phyloP scores from a whole-genome alignment of 768 basidiomycete species.

The Lactifluus volemus region DNA sequence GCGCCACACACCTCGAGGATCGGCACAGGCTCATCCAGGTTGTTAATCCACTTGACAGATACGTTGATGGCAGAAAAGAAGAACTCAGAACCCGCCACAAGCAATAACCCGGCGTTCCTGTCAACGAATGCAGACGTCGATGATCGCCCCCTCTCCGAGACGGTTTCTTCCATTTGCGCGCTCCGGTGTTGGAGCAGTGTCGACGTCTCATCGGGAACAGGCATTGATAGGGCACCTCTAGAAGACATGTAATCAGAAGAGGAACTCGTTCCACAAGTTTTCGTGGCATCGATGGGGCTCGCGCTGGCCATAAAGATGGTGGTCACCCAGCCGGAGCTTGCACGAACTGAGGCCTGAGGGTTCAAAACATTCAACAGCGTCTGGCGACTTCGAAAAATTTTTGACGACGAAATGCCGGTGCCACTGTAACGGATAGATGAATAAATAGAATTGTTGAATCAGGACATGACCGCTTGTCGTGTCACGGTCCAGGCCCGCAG shows the following conservation, averaged over 20 bases:
- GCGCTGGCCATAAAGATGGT: not conserved
- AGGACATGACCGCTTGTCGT: too few relatives aligned
- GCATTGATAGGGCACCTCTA: not conserved
- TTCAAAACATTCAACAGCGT: too few relatives aligned
- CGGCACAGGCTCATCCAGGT: conserved; percentile 48
- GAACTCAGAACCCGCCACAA: conserved; percentile 48
- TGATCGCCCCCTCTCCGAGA: not conserved
- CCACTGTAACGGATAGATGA: too few relatives aligned
- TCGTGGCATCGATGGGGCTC: conserved; percentile 26
- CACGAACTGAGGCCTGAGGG: too few relatives aligned
- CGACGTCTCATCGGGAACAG: not conserved
- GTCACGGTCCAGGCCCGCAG: too few relatives aligned
- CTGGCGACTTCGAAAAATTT: too few relatives aligned
- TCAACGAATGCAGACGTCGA: conserved; percentile 8
- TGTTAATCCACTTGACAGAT: conserved; percentile 53
- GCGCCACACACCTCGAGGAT: conserved; percentile 40
- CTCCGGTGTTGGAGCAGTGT: not conserved
- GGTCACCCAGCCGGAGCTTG: too few relatives aligned
- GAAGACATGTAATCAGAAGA: not conserved
- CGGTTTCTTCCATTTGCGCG: too few relatives aligned
- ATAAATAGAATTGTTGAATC: too few relatives aligned
- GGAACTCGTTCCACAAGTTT: not conserved
- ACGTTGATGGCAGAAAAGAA: conserved; percentile 56
- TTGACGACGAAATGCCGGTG: too few relatives aligned
- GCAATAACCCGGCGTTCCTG: conserved; percentile 49